These are phyloP conservation scores for Buddleja alternifolia DNA, from an alignment of 257 asterid genomes.

Conservation along the genomic window DNA sequence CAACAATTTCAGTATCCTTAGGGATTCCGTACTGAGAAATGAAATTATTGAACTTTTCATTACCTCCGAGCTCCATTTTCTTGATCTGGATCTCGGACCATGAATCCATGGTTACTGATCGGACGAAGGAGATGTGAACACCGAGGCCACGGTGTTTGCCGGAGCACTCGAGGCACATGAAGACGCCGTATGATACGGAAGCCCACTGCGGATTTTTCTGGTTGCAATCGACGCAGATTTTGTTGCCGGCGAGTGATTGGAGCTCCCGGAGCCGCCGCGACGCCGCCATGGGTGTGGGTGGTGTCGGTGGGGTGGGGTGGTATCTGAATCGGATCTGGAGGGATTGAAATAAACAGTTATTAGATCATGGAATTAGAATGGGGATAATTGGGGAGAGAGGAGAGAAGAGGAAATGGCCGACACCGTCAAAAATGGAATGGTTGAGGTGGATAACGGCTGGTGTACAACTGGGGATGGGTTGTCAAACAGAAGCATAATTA, in stretches of 20 bases:
- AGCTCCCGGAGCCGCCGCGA: slow-evolving; percentile 88
- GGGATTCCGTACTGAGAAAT: slow-evolving; percentile 63
- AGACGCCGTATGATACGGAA: slow-evolving; percentile 84
- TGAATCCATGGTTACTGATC: slow-evolving; percentile 97
- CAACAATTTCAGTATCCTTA: slow-evolving; percentile 74
- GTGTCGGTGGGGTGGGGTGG: slow-evolving; percentile 21
- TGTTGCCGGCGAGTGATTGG: slow-evolving; percentile 80
- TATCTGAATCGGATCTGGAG: slow-evolving; percentile 27
- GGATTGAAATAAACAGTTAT: background rate
- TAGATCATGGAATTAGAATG: slow-evolving; percentile 15
- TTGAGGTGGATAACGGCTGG: slow-evolving; percentile 27
- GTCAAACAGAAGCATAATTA: too few relatives aligned
- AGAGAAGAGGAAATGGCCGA: slow-evolving; percentile 22
- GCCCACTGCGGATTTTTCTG: slow-evolving; percentile 99
- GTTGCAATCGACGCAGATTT: slow-evolving; percentile 87
- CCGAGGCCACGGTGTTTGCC: slow-evolving; percentile 98
- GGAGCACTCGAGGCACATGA: slow-evolving; percentile 96
- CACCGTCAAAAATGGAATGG: slow-evolving; percentile 36
- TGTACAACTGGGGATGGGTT: slow-evolving; percentile 10
- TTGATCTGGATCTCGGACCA: slow-evolving; percentile 96
- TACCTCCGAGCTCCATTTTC: slow-evolving; percentile 92
- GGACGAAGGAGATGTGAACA: slow-evolving; percentile 94
- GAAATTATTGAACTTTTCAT: slow-evolving; percentile 67
- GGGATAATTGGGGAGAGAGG: background rate
- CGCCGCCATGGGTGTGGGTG: slow-evolving; percentile 59